Evolutionary conservation across 73 alveolate genomes (phyloP).

Genomic region (Tetrahymena elliotti): DNA sequence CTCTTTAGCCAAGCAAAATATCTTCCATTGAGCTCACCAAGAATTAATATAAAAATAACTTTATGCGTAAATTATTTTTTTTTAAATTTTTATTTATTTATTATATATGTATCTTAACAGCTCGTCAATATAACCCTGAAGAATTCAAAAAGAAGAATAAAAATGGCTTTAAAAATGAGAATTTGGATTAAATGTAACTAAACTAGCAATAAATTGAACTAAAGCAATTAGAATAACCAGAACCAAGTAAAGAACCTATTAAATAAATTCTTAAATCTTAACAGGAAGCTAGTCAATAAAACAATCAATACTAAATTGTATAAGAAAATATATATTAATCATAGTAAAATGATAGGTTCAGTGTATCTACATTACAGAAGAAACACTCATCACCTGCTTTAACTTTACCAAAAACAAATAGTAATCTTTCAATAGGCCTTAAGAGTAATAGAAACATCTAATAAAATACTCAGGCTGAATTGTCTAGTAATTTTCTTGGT

Average conservation of each 20-base stretch:
- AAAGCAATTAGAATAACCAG: neutral
- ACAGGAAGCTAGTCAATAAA: neutral
- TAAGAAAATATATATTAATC: neutral
- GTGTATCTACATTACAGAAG: neutral
- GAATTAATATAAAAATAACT: neutral
- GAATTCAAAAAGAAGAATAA: neutral
- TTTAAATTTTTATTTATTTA: neutral
- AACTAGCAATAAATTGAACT: neutral
- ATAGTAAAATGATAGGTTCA: neutral
- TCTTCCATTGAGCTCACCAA: neutral
- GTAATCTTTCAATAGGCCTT: neutral
- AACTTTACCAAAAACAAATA: neutral
- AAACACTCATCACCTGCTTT: neutral
- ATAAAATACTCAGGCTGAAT: neutral
- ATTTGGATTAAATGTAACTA: neutral
- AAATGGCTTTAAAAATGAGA: neutral
- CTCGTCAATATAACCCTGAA: neutral
- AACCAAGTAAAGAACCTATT: neutral
- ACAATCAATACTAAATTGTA: too few species aligned
- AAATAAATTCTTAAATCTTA: neutral
- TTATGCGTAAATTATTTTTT: neutral
- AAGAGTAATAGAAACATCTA: neutral
- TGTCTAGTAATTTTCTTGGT: neutral
- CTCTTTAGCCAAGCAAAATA: neutral
- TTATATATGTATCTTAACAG: neutral